These are phyloP conservation scores for Angomonas deanei DNA, from an alignment of 208 protist species.

Conservation along the genomic window DNA sequence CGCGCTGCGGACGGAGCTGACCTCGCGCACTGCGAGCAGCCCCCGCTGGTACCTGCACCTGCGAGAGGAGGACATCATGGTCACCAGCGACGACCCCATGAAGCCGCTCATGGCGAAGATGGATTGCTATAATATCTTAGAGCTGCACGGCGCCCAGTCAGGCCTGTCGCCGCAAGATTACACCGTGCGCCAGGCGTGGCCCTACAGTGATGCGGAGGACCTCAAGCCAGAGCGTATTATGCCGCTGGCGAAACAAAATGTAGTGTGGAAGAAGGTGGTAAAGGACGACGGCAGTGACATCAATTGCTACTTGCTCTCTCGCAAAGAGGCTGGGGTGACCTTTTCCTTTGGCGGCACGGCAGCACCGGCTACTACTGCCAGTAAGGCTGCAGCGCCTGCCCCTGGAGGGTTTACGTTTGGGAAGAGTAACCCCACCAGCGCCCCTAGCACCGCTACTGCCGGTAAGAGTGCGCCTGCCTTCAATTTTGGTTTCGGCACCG, in stretches of 20 bases:
- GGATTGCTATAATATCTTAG: conserved; percentile 79
- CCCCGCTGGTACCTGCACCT: conserved; percentile 87
- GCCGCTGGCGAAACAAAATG: conserved; percentile 45
- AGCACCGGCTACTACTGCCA: background rate
- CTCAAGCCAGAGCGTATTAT: conserved; percentile 84
- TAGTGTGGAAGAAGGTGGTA: conserved; percentile 75
- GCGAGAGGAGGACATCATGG: conserved; percentile 77
- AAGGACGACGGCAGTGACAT: conserved; percentile 64
- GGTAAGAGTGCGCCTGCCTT: conserved; percentile 1
- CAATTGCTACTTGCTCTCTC: conserved; percentile 70
- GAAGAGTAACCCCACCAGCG: too few species aligned
- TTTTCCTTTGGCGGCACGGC: conserved; percentile 19
- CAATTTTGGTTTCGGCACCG: conserved; percentile 26
- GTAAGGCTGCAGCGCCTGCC: background rate
- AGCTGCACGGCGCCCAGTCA: conserved; percentile 32
- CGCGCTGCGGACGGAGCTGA: conserved; percentile 49
- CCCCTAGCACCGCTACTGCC: conserved; percentile 20
- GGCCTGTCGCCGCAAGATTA: conserved; percentile 75
- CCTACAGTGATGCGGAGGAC: conserved; percentile 82
- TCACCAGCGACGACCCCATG: background rate
- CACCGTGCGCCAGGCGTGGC: conserved; percentile 83
- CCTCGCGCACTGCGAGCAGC: conserved; percentile 38
- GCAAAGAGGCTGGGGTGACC: conserved; percentile 14
- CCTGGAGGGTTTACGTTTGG: too few species aligned
- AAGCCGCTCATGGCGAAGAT: conserved; percentile 70